Evolutionary conservation across 495 filamentous ascomycete genomes (phyloP).

Genomic region (Penicillium cataractarum): DNA sequence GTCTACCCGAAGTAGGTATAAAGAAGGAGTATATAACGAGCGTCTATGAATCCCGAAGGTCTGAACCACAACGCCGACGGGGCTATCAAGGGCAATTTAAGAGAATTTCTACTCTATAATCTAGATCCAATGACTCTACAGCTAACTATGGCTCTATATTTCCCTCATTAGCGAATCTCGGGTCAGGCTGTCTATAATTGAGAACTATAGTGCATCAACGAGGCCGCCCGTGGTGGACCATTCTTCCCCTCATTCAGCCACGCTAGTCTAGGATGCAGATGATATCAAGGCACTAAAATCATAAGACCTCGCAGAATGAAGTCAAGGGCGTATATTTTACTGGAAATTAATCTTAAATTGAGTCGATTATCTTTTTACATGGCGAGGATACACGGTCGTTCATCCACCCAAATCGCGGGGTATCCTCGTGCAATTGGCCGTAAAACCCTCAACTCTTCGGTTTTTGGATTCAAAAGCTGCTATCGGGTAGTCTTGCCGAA

Average conservation of each 20-base stretch:
- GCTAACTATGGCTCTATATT: background rate
- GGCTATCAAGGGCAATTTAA: background rate
- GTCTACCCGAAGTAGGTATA: background rate
- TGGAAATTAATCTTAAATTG: background rate
- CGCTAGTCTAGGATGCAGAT: constrained; percentile 2
- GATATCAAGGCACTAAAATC: background rate
- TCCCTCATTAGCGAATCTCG: background rate
- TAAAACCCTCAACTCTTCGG: background rate
- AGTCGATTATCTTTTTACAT: background rate
- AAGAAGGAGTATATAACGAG: background rate
- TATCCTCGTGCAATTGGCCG: background rate
- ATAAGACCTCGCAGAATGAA: background rate
- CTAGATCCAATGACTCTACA: background rate
- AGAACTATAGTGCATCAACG: background rate
- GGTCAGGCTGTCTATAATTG: background rate
- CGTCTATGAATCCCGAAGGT: background rate
- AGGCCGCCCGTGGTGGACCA: background rate
- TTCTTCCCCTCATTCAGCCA: background rate
- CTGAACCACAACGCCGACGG: background rate
- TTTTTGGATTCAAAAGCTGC: background rate
- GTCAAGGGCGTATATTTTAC: background rate
- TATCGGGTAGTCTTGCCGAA: background rate
- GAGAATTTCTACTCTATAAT: background rate
- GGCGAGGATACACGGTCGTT: background rate
- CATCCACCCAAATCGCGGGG: background rate